These are phyloP conservation scores for Kappamyces sp. DNA, from an alignment of 192 early-diverging fungal genomes.

Conservation along the genomic window DNA sequence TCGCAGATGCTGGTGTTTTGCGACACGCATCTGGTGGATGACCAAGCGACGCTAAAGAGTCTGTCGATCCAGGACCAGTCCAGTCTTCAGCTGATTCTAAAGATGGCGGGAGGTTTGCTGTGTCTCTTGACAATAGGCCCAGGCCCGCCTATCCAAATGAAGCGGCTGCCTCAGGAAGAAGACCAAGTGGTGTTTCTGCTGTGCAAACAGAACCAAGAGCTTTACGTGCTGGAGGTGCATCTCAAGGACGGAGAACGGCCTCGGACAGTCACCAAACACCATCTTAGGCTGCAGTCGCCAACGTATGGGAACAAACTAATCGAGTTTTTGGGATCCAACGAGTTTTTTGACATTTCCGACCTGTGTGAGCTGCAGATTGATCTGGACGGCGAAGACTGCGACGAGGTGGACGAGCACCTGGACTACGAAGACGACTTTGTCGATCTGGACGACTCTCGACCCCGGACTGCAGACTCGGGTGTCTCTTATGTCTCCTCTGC, in stretches of 20 bases:
- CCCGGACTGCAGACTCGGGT: not conserved
- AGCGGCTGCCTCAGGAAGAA: slow-evolving; percentile 30
- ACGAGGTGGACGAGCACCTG: not conserved
- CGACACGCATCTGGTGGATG: slow-evolving; percentile 35
- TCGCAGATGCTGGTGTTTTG: slow-evolving; percentile 42
- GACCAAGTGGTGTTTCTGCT: slow-evolving; percentile 46
- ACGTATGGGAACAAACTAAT: not conserved
- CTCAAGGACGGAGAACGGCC: slow-evolving; percentile 27
- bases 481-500: slow-evolving; percentile 10
- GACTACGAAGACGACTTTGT: no score
- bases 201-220: slow-evolving; percentile 52
- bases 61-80: slow-evolving; percentile 36
- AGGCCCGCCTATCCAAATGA: slow-evolving; percentile 39
- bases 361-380: slow-evolving; percentile 14
- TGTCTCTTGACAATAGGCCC: slow-evolving; percentile 28
- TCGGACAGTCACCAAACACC: slow-evolving; percentile 19
- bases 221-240: slow-evolving; percentile 52
- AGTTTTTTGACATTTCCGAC: slow-evolving; percentile 16
- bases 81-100: slow-evolving; percentile 38
- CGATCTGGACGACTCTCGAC: no score
- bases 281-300: not conserved
- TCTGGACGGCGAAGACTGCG: not conserved
- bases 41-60: slow-evolving; percentile 20
- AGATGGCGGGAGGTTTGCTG: slow-evolving; percentile 43
- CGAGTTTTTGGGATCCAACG: slow-evolving; percentile 8